Base-by-base conservation (phyloP, 192 early-diverging fungal genomes). In the Borealophlyctis nickersoniae region DNA sequence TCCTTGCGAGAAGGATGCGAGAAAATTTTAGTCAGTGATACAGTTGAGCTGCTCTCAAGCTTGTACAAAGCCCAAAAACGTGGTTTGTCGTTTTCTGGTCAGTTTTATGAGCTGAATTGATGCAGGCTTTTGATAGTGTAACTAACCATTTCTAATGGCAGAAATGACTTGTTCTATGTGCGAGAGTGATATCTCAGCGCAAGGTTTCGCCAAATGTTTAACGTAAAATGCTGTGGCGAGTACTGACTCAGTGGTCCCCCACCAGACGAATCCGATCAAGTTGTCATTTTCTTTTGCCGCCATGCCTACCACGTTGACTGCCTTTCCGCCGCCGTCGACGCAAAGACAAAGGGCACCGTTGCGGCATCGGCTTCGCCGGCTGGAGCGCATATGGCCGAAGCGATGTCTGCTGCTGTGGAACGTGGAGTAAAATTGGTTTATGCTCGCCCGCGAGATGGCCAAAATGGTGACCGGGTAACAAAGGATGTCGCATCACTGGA, bases 1-100 rank as follows among this genome's bases (percentile, higher is more conserved):
- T 94, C 93, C 3, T 76, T 99, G 28, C 81, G 90, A 30, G 86
- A 92, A 70, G 95, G 94, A 0, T 96, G 92, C 73, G 83, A 90
- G 60, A 92, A 89, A 54, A 95, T 99, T 48, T 72, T 98, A 53
- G 83, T 91, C 3, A 88, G 82, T 58, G 97, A 98, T 67, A 91
- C 91, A 56, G 83, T 91, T 24, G 82, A 85, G 30, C 77, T 97
- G 53, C 84, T 91, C 14, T 65, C 69, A 36, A 69, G 52, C 4
- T 52, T 73, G 7, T 63, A 72, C 49, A 24, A 52, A 32, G 62
- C 72, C 16, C 62, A 65, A 48, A 51, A 60, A 28, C 61, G 67
- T 14, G 72, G 62, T 5, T 29, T 71, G 39, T 13, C 62, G 2
- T 63, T 73, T 31, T 9, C 54, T 24, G 54, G 71, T 69, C 56